A percentile compares a stretch with the other conserved stretches of the same genome.
phyloP scores from a whole-genome alignment of 208 protist genomes.

The Herpetomonas tarakana region DNA sequence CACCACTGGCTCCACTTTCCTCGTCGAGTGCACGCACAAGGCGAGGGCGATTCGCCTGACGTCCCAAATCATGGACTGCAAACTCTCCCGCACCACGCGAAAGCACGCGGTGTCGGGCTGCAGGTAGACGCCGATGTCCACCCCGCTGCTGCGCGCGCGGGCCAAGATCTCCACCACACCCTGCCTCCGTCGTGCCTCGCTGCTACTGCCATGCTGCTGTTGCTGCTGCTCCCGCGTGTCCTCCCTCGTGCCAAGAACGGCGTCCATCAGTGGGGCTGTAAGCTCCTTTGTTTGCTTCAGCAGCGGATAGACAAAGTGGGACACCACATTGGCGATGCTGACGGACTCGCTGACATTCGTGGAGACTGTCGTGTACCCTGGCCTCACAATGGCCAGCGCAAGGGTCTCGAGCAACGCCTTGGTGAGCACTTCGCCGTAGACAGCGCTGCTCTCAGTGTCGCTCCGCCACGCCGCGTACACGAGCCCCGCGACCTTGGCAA shows the following conservation, averaged over 20 bases:
- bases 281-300: conserved; percentile 36
- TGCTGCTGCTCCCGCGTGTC: not conserved
- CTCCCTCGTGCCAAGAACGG: conserved; percentile 13
- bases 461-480: conserved; percentile 10
- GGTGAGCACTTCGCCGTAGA: conserved; percentile 18
- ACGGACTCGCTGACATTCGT: conserved; percentile 42
- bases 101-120: conserved; percentile 30
- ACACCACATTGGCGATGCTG: conserved; percentile 65
- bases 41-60: conserved; percentile 60
- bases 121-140: conserved; percentile 57
- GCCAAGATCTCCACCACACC: conserved; percentile 75
- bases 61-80: conserved; percentile 55
- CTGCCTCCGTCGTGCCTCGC: conserved; percentile 38
- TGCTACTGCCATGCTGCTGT: not conserved
- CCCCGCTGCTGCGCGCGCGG: conserved; percentile 47
- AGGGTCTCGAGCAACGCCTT: conserved; percentile 54
- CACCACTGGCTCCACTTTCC: conserved; percentile 52
- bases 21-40: conserved; percentile 57
- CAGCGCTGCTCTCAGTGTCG: not conserved
- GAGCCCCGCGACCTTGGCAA: conserved; percentile 40
- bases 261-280: conserved; percentile 23
- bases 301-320: conserved; percentile 77
- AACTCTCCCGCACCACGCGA: conserved; percentile 30
- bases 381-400: conserved; percentile 41
- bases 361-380: conserved; percentile 35